Base-by-base conservation (phyloP, 2,329 filamentous ascomycete genomes). In the Cadophora sp. region DNA sequence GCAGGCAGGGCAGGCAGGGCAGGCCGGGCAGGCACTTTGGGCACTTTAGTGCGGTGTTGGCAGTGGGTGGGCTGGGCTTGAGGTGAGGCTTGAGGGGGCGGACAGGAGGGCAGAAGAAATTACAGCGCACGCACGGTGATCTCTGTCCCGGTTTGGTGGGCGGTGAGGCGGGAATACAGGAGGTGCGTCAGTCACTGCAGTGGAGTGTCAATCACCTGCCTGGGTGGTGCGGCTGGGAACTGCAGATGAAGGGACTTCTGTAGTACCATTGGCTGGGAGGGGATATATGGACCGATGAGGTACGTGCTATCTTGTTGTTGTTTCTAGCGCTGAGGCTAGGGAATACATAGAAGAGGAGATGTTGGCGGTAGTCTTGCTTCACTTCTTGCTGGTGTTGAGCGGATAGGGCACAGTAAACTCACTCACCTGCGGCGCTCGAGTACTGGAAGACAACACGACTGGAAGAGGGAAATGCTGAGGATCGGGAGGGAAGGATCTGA, bases 261-360 rank as follows among this genome's bases (percentile, higher is more conserved):
- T 36, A 13, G 33, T 63, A 60, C 59, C 36, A 68, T 66, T 65
- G 66, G 59, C 33, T 61, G 51, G 43, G 43, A n/a, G 39, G 50
- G 48, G 36, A 22, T 66, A 36, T 62, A 45, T 59, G n/a, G n/a
- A n/a, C n/a, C n/a, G n/a, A n/a, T n/a, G n/a, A n/a, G n/a, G n/a
- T 55, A 13, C 8, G 18, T 18, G 24, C 18, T 20, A 20, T 13
- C 41, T 24, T 30, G 22, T 45, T 13, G 22, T 5, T 22, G 50
- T 45, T 51, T 47, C 20, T 36, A 14, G 53, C 36, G 27, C 27
- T 30, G 27, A 30, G 6, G 27, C 27, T 30, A 30, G 6, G 27
- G n/a, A n/a, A n/a, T n/a, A n/a, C n/a, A n/a, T n/a, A 30, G 27
- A 30, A 30, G 27, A 30, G 6, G 27, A 30, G 27, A 30, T 30